Percentiles rank a stretch among this genome's conserved stretches.
Conservation (phyloP, 257 asterid species). For the Forsythia suspensa region DNA sequence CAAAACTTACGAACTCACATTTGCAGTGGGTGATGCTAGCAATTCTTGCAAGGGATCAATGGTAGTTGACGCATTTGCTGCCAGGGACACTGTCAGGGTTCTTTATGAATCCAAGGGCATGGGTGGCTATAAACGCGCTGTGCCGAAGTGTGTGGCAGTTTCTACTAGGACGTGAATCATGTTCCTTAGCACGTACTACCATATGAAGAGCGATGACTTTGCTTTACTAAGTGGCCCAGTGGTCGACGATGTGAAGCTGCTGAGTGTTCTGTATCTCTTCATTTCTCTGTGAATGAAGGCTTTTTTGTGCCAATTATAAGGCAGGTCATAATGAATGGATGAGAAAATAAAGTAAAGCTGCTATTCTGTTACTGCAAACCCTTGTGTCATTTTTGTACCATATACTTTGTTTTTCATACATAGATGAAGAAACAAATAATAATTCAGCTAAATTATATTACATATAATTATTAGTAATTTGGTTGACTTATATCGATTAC, state of each 20-base stretch:
- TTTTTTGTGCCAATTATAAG: too few species aligned
- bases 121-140: constrained; percentile 81
- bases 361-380: too few species aligned
- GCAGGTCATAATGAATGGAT: too few species aligned
- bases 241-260: constrained; percentile 69
- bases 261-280: constrained; percentile 43
- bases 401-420: too few species aligned
- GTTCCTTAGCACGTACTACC: constrained; percentile 87
- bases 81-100: constrained; percentile 61
- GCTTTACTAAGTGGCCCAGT: constrained; percentile 96
- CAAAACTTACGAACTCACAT: constrained; percentile 64
- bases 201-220: constrained; percentile 73
- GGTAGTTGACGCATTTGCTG: constrained; percentile 93
- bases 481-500: too few species aligned
- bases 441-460: too few species aligned
- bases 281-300: too few species aligned
- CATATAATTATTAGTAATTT: too few species aligned
- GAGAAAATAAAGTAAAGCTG: too few species aligned
- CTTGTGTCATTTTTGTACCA: too few species aligned
- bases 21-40: constrained; percentile 88
- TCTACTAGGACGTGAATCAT: constrained; percentile 51
- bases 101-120: constrained; percentile 80
- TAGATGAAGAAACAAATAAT: too few species aligned
- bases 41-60: constrained; percentile 83
- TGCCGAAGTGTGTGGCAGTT: constrained; percentile 62